Evolutionary conservation across 345 rosid species (phyloP).

Genomic region (Luvunga scandens): DNA sequence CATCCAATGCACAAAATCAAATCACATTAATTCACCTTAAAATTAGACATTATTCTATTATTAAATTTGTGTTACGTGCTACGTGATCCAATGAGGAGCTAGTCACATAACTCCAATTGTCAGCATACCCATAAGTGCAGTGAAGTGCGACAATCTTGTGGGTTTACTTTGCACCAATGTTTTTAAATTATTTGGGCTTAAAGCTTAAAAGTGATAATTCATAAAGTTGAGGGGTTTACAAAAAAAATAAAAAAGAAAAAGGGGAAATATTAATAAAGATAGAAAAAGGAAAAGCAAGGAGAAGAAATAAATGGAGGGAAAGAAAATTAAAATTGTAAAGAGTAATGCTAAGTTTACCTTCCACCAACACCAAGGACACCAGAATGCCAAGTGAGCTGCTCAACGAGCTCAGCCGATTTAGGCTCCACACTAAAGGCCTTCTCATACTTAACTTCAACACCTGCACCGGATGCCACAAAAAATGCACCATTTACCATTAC

Average conservation of each 20-base stretch:
- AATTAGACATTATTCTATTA: too few relatives aligned
- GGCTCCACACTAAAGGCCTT: constrained; percentile 93
- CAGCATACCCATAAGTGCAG: too few relatives aligned
- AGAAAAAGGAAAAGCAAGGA: constrained; percentile 7
- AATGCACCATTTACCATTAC: constrained; percentile 87
- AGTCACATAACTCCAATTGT: too few relatives aligned
- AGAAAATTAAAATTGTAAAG: background rate
- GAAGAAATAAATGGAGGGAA: constrained; percentile 24
- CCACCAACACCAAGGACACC: constrained; percentile 83
- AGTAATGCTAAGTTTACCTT: constrained; percentile 32
- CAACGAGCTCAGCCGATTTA: constrained; percentile 69
- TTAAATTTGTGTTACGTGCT: too few relatives aligned
- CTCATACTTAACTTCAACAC: constrained; percentile 69
- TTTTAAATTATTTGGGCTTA: background rate
- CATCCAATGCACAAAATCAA: background rate
- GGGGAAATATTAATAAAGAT: background rate
- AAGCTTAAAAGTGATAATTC: background rate
- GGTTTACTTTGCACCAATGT: too few relatives aligned
- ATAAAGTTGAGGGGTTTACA: background rate
- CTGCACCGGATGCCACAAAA: constrained; percentile 81
- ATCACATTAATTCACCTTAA: background rate
- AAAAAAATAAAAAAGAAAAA: constrained; percentile 2
- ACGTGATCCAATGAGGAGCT: too few relatives aligned
- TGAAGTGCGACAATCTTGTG: background rate
- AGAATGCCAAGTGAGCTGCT: constrained; percentile 55